A percentile compares a stretch with the other conserved stretches of the same genome.
phyloP scores from a whole-genome alignment of 805 yeast genomes.

The Metschnikowia continentalis region DNA sequence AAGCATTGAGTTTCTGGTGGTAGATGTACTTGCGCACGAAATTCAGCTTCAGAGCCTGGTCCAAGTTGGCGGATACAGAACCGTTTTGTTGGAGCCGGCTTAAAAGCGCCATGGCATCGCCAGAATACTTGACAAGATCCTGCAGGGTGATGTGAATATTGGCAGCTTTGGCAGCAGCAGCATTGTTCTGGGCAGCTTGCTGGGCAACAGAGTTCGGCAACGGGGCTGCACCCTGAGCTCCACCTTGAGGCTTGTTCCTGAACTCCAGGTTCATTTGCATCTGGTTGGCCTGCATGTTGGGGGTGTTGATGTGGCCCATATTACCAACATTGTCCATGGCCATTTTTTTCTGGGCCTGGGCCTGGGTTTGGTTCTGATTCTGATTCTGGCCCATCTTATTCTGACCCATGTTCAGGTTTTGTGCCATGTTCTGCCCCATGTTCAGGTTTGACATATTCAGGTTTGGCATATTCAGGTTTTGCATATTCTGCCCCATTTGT shows the following conservation, averaged over 20 bases:
- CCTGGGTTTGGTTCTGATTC: background rate
- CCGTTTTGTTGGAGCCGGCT: conserved; percentile 34
- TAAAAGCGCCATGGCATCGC: conserved; percentile 39
- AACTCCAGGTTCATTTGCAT: conserved; percentile 10
- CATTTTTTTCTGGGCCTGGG: conserved; percentile 5
- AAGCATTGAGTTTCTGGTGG: conserved; percentile 32
- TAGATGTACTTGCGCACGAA: conserved; percentile 36
- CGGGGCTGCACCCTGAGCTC: background rate
- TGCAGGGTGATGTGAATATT: conserved; percentile 21
- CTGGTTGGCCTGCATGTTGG: conserved; percentile 6
- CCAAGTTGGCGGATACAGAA: conserved; percentile 31
- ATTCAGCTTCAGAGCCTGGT: conserved; percentile 34
- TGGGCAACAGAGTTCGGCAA: conserved; percentile 15
- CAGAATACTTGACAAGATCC: conserved; percentile 35
- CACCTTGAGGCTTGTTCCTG: conserved; percentile 6
- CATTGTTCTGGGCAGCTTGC: background rate
- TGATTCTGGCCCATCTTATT: background rate
- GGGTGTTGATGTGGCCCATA: conserved; percentile 10
- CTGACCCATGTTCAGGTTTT: conserved; percentile 4
- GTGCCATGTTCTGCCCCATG: background rate
- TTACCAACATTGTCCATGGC: conserved; percentile 11
- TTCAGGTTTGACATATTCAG: background rate
- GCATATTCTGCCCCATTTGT: background rate
- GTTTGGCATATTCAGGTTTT: background rate
- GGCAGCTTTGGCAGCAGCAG: conserved; percentile 9